Percentiles rank a stretch among this genome's conserved stretches.
phyloP scores from a whole-genome alignment of 108 stramenopile genomes.

The Cyclotella choctawhatcheeana region DNA sequence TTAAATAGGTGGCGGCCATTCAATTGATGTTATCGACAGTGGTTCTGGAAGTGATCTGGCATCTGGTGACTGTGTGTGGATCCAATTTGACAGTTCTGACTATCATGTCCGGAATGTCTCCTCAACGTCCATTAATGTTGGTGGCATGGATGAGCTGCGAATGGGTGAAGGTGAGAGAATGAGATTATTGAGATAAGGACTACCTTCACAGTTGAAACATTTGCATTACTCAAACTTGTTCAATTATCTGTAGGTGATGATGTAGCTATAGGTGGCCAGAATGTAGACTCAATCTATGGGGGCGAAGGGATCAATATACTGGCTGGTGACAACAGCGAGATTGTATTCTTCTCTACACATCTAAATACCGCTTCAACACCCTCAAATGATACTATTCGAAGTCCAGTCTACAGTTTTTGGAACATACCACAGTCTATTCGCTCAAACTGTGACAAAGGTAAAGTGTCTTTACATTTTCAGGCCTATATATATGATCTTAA shows the following conservation, averaged over 20 bases:
- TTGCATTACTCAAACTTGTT: too few relatives aligned
- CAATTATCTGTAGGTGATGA: neutral
- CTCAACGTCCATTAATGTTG: slow-evolving; percentile 12
- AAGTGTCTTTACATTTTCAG: too few relatives aligned
- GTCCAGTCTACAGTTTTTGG: neutral
- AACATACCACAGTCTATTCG: slow-evolving; percentile 9
- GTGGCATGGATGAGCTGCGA: slow-evolving; percentile 10
- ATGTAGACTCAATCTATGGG: slow-evolving; percentile 21
- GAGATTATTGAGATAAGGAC: too few relatives aligned
- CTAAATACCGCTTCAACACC: neutral
- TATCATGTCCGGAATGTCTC: slow-evolving; percentile 6
- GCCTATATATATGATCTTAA: too few relatives aligned
- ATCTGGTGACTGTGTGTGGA: slow-evolving; percentile 15
- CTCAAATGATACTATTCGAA: neutral
- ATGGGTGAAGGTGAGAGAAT: slow-evolving; percentile 18
- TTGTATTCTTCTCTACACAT: slow-evolving; percentile 1
- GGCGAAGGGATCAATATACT: slow-evolving; percentile 25
- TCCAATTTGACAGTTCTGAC: slow-evolving; percentile 11
- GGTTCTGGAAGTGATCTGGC: slow-evolving; percentile 13
- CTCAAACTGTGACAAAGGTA: slow-evolving; percentile 9
- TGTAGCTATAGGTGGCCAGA: slow-evolving; percentile 31
- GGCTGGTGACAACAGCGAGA: slow-evolving; percentile 16
- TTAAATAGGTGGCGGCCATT: slow-evolving; percentile 4
- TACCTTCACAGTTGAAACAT: too few relatives aligned
- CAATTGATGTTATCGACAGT: slow-evolving; percentile 5